Percentiles rank a stretch among this genome's conserved stretches.
phyloP scores from a whole-genome alignment of 2,329 filamentous ascomycete species.

The Ascochyta pisi region DNA sequence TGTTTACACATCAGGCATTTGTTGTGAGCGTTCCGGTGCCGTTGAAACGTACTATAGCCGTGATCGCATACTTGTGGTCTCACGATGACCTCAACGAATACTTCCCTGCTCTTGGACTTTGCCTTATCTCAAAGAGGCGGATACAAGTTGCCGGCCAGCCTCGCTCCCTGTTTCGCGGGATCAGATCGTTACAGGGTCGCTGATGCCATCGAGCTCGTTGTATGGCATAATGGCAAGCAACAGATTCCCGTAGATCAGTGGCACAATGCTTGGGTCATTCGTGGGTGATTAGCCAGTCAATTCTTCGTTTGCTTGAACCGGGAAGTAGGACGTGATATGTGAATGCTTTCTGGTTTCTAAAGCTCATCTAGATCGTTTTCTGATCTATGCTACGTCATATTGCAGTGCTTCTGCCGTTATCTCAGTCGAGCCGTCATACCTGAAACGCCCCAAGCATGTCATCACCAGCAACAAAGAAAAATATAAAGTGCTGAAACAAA shows the following conservation, averaged over 20 bases:
- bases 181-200: neutral
- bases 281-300: neutral
- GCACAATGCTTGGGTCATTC: constrained; percentile 4
- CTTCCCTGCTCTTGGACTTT: neutral
- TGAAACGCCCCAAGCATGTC: constrained; percentile 37
- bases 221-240: neutral
- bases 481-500: constrained; percentile 28
- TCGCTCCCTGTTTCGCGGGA: neutral
- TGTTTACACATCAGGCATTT: constrained; percentile 9
- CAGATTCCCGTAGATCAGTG: neutral
- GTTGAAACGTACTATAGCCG: constrained; percentile 35
- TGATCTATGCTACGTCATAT: constrained; percentile 34
- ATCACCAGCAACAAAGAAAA: constrained; percentile 25
- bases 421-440: constrained; percentile 23
- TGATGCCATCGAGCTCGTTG: neutral
- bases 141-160: neutral
- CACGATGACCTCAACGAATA: constrained; percentile 12
- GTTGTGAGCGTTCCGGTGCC: constrained; percentile 20
- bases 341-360: constrained; percentile 29
- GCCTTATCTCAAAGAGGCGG: neutral
- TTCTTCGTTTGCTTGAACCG: constrained; percentile 15
- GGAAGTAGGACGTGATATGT: constrained; percentile 15
- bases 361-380: constrained; percentile 30
- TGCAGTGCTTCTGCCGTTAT: constrained; percentile 26
- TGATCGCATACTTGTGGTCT: constrained; percentile 17